Conservation (phyloP, 2,329 filamentous ascomycete genomes). For the Zopfia rhizophila region DNA sequence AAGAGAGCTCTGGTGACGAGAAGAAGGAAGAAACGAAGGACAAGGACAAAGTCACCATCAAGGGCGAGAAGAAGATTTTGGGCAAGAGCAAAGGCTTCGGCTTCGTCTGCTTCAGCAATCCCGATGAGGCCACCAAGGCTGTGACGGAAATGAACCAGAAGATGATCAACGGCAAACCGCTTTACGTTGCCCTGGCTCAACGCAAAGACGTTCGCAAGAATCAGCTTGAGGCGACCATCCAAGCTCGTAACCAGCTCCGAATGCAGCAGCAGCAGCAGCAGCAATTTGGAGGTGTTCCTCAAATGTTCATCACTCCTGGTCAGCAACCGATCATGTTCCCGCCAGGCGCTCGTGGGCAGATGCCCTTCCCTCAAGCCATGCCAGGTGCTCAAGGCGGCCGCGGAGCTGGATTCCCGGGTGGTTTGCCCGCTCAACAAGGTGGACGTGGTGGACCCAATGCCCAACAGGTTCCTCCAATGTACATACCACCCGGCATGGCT, state of each 20-base stretch:
- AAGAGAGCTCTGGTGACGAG: conserved; percentile 66
- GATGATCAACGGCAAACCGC: conserved; percentile 95
- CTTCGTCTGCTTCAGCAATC: conserved; percentile 99
- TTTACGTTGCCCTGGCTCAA: conserved; percentile 97
- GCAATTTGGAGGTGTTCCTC: conserved; percentile 61
- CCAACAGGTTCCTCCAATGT: conserved; percentile 89
- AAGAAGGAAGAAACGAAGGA: conserved; percentile 67
- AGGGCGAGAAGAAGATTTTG: conserved; percentile 71
- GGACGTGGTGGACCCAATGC: conserved; percentile 80
- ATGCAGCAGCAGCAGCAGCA: conserved; percentile 95
- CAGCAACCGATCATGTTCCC: conserved; percentile 74
- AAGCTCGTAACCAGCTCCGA: conserved; percentile 97
- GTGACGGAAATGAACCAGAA: conserved; percentile 99
- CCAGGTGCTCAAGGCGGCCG: conserved; percentile 82
- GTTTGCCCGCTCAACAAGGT: conserved; percentile 83
- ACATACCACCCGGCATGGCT: conserved; percentile 73
- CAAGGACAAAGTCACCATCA: conserved; percentile 64
- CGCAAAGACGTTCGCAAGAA: conserved; percentile 99
- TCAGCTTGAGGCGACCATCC: conserved; percentile 98
- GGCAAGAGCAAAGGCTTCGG: conserved; percentile 99
- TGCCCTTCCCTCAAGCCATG: conserved; percentile 69
- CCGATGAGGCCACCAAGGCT: conserved; percentile 98
- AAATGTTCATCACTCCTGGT: conserved; percentile 91
- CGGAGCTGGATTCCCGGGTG: conserved; percentile 84
- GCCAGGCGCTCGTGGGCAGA: conserved; percentile 67